A percentile compares a stretch with the other conserved stretches of the same genome.
Conservation (phyloP, 1,284 basidiomycete species). For the Naganishia cerealis region DNA sequence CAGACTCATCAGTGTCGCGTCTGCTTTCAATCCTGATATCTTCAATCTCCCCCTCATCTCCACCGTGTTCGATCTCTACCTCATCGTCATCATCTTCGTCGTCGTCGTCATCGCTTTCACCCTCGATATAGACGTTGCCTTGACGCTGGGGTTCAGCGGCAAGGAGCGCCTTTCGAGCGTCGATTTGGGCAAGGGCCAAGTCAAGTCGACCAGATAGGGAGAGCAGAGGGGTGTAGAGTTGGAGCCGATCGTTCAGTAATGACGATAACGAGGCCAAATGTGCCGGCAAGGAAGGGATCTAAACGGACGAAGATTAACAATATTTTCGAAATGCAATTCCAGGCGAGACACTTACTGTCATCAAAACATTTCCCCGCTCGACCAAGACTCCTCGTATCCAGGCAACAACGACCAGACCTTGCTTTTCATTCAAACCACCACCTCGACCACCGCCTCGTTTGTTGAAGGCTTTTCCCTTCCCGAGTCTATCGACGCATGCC, state of each 20-base stretch:
- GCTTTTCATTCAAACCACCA: slow-evolving; percentile 77
- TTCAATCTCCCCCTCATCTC: slow-evolving; percentile 35
- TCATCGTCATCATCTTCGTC: slow-evolving; percentile 29
- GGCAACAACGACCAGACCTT: slow-evolving; percentile 75
- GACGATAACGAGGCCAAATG: slow-evolving; percentile 80
- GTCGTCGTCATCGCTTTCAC: slow-evolving; percentile 33
- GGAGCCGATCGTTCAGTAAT: slow-evolving; percentile 74
- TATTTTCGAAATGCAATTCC: neutral
- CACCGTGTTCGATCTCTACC: slow-evolving; percentile 32
- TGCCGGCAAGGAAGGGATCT: slow-evolving; percentile 48
- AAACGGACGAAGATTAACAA: slow-evolving; percentile 31
- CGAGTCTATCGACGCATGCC: slow-evolving; percentile 84
- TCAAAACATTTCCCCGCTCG: slow-evolving; percentile 86
- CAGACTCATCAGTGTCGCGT: slow-evolving; percentile 35
- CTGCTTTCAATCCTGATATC: slow-evolving; percentile 39
- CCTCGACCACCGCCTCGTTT: slow-evolving; percentile 64
- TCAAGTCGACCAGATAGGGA: slow-evolving; percentile 86
- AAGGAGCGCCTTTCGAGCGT: slow-evolving; percentile 59
- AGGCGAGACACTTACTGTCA: slow-evolving; percentile 68
- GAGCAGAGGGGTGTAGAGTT: slow-evolving; percentile 79
- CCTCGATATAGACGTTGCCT: slow-evolving; percentile 35
- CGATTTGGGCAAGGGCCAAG: slow-evolving; percentile 89
- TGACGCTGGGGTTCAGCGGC: slow-evolving; percentile 30
- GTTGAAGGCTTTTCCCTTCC: slow-evolving; percentile 73
- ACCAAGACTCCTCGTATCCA: slow-evolving; percentile 88